Conservation (phyloP, 345 rosid species). For the Lepidium sativum region DNA sequence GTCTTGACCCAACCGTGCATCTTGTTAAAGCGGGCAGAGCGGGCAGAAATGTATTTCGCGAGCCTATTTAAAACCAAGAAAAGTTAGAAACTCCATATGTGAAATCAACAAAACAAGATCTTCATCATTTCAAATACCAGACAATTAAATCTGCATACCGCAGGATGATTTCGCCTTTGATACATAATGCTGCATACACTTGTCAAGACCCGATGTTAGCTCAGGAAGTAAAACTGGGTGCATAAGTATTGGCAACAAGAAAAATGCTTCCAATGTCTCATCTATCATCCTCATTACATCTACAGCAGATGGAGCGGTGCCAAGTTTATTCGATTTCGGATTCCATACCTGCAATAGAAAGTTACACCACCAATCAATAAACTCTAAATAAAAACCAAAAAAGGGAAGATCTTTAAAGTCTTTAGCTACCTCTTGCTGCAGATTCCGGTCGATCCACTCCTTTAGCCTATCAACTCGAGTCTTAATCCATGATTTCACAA, state of each 20-base stretch:
- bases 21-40: conserved; percentile 76
- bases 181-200: conserved; percentile 69
- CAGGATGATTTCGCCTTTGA: conserved; percentile 83
- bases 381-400: not conserved
- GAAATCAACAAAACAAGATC: not conserved
- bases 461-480: conserved; percentile 67
- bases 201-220: conserved; percentile 65
- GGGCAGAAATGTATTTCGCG: conserved; percentile 58
- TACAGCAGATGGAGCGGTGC: conserved; percentile 73
- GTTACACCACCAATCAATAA: not conserved
- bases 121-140: not conserved
- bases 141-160: conserved; percentile 37
- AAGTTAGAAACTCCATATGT: not conserved
- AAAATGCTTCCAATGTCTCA: conserved; percentile 89
- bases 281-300: conserved; percentile 79
- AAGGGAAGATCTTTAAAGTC: not conserved
- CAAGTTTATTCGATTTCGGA: conserved; percentile 62
- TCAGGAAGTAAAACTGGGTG: conserved; percentile 78
- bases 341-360: conserved; percentile 60
- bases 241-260: conserved; percentile 75
- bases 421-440: conserved; percentile 71
- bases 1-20: conserved; percentile 63
- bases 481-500: conserved; percentile 78
- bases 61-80: conserved; percentile 37
- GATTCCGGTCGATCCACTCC: conserved; percentile 82